Evolutionary conservation across 805 yeast genomes (phyloP), one percentile per base, ranked within the genome.

Genomic region (Candida jianshihensis): DNA sequence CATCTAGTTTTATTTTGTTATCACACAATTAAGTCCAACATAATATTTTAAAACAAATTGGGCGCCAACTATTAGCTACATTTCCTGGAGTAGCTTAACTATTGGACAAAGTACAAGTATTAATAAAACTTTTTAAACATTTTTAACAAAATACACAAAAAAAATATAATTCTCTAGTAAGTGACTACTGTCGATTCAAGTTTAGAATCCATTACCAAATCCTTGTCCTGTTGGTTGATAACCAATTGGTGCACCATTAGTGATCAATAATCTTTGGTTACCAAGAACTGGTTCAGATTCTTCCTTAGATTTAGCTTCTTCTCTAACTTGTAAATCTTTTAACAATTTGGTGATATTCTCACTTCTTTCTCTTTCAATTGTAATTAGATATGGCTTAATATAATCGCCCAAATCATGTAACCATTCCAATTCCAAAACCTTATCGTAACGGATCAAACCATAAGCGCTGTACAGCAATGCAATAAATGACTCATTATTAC

Each of bases 401-500:
- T 80, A 86, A 59, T 89, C 90, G 44, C 66, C 75, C 63, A 92
- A 75, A 47, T 75, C 73, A 61, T 87, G 82, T 57, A 94, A 70
- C 98, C 99, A 92, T 24, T 95, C 72, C 47, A 88, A 66, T 61
- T 92, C 98, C 48, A 82, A 63, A 16, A 90, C 96, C 53, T 80
- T 79, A 54, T 92, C 98, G 47, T 76, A 78, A 36, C 76, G 75
- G 47, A 92, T 69, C 54, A 81, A 67, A 35, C 81, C 84, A 60
- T 92, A 92, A 53, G 94, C 85, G 6, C 86, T 68, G 65, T 81
- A 92, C 54, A 92, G 71, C 42, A 89, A 75, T 6, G 96, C 97
- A 52, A 88, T 82, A 57, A 87, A 84, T 53, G 96, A 85, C 68
- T 92, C 98, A 62, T 81, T 87, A 66, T 92, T 92, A 49, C 96